Percentiles rank a stretch among this genome's conserved stretches.
Evolutionary conservation across 2,329 filamentous ascomycete genomes (phyloP).

Genomic region (Lachnellula arida): DNA sequence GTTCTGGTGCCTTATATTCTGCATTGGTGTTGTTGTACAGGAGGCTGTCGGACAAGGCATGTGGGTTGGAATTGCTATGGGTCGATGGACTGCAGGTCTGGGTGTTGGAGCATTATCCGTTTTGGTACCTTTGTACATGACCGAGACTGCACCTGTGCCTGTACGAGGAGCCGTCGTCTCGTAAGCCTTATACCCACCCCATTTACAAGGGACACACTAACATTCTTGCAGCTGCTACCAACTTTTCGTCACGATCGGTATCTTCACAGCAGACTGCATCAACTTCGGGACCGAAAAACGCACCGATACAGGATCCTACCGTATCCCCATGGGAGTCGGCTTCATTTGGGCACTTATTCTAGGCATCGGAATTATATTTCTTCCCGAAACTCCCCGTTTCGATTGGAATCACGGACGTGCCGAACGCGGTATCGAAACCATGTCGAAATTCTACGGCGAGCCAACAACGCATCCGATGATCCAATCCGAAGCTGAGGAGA

Average conservation of each 20-base stretch:
- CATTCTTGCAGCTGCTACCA: conserved; percentile 54
- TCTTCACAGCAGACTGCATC: conserved; percentile 52
- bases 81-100: conserved; percentile 61
- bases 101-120: conserved; percentile 64
- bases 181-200: conserved; percentile 29
- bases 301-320: conserved; percentile 48
- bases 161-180: conserved; percentile 60
- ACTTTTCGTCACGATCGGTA: conserved; percentile 68
- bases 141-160: conserved; percentile 56
- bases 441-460: conserved; percentile 49
- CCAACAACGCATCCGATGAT: conserved; percentile 44
- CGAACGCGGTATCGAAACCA: conserved; percentile 45
- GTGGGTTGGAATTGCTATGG: conserved; percentile 61
- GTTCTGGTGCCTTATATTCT: conserved; percentile 51
- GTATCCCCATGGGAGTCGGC: conserved; percentile 55
- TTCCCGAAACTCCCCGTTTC: conserved; percentile 56
- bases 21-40: conserved; percentile 61
- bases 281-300: conserved; percentile 44
- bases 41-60: conserved; percentile 48
- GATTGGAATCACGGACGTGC: conserved; percentile 44
- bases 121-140: conserved; percentile 63
- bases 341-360: conserved; percentile 50
- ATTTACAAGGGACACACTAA: background rate
- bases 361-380: conserved; percentile 46
- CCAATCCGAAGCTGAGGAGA: conserved; percentile 47